Conservation (phyloP, 2,329 filamentous ascomycete genomes). For the Cryphonectria nitschkei region DNA sequence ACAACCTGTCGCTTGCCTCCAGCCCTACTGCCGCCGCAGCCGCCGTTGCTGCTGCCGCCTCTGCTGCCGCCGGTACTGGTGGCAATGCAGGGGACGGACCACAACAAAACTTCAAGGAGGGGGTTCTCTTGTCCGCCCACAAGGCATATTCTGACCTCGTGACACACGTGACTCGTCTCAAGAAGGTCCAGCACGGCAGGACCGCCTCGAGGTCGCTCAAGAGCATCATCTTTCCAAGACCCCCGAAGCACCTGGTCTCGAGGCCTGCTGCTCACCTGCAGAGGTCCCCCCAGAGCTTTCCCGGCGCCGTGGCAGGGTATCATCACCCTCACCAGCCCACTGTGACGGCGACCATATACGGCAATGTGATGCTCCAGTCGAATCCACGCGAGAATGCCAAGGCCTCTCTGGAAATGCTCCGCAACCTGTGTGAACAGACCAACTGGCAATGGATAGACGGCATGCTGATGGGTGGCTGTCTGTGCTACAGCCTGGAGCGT, state of each 20-base stretch:
- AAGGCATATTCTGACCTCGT: conserved; percentile 73
- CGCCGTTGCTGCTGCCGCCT: background rate
- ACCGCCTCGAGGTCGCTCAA: conserved; percentile 47
- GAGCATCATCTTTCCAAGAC: conserved; percentile 60
- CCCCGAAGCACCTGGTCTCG: conserved; percentile 42
- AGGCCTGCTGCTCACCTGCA: conserved; percentile 26
- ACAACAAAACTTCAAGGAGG: conserved; percentile 63
- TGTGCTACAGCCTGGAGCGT: conserved; percentile 86
- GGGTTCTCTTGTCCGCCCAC: conserved; percentile 71
- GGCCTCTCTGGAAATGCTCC: conserved; percentile 72
- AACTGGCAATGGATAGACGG: conserved; percentile 91
- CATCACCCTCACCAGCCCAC: conserved; percentile 19
- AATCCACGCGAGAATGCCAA: conserved; percentile 59
- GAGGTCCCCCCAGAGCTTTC: conserved; percentile 27
- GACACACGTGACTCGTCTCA: conserved; percentile 63
- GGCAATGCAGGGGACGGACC: conserved; percentile 32
- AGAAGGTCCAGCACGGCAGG: conserved; percentile 50
- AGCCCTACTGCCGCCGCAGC: conserved; percentile 6
- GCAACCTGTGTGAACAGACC: conserved; percentile 76
- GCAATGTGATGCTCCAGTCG: conserved; percentile 37
- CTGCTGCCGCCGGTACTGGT: background rate
- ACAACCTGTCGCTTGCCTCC: conserved; percentile 34
- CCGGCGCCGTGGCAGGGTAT: conserved; percentile 21
- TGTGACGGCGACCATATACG: conserved; percentile 31
- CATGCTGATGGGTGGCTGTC: conserved; percentile 86